A percentile compares a stretch with the other conserved stretches of the same genome.
These are phyloP conservation scores for Castanea crenata DNA, from an alignment of 306 rosid genomes.

Conservation along the genomic window DNA sequence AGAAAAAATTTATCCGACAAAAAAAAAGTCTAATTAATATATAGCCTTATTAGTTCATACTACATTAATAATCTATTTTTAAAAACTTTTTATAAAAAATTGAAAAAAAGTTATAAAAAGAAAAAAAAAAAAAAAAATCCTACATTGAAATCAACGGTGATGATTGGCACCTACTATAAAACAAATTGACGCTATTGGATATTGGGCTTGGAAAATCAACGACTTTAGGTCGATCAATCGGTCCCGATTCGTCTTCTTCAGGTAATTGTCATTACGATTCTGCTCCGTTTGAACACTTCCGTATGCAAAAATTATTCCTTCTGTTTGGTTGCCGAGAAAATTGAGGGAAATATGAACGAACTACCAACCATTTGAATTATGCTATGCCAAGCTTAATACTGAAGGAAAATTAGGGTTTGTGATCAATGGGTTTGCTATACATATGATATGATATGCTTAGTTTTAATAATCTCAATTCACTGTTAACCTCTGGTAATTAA, in stretches of 20 bases:
- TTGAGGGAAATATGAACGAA: neutral
- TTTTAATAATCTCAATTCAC: constrained; percentile 4
- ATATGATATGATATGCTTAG: constrained; percentile 4
- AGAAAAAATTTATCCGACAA: no score
- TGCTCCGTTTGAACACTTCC: neutral
- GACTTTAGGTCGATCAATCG: neutral
- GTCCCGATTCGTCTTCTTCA: neutral
- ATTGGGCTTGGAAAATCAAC: neutral
- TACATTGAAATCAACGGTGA: no score
- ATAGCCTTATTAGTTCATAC: no score
- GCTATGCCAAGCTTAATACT: neutral
- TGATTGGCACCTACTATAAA: no score
- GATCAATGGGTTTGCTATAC: constrained; percentile 5
- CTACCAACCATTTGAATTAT: constrained; percentile 1
- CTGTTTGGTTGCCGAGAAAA: neutral
- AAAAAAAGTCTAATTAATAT: no score
- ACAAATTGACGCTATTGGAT: neutral
- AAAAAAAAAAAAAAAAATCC: no score
- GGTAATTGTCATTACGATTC: neutral
- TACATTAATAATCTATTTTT: no score
- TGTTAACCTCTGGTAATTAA: neutral
- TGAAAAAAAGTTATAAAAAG: no score
- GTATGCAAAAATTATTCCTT: neutral
- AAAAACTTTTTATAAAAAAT: no score
- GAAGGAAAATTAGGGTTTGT: constrained; percentile 1